A percentile compares a stretch with the other conserved stretches of the same genome.
These are phyloP conservation scores for Plasmodium knowlesi DNA, from an alignment of 169 alveolate species.

Conservation along the genomic window DNA sequence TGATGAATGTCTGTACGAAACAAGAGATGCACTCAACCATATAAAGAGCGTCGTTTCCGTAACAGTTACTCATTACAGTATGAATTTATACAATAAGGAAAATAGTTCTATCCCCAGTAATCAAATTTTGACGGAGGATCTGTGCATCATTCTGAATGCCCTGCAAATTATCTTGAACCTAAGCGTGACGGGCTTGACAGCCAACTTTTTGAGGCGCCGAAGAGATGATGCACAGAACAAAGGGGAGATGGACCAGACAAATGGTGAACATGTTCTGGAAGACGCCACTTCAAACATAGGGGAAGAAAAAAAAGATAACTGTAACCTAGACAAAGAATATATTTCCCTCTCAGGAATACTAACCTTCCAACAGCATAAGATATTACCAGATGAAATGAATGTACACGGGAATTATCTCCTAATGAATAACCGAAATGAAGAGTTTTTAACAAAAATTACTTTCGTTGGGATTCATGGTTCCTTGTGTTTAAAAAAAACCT, in stretches of 20 bases:
- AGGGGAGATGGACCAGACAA: not conserved
- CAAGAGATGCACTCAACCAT: constrained; percentile 23
- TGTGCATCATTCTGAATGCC: constrained; percentile 26
- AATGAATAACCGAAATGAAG: constrained; percentile 67
- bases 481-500: constrained; percentile 48
- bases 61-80: constrained; percentile 48
- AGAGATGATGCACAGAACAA: not conserved
- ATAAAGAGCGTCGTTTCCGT: constrained; percentile 27
- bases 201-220: constrained; percentile 32
- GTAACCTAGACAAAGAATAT: not conserved
- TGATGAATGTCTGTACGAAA: constrained; percentile 61
- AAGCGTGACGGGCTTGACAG: constrained; percentile 30
- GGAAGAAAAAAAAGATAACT: not conserved
- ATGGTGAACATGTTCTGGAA: not conserved
- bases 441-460: constrained; percentile 56
- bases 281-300: not conserved
- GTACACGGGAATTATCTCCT: constrained; percentile 46
- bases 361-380: constrained; percentile 22
- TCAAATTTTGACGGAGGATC: constrained; percentile 48
- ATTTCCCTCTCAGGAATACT: constrained; percentile 40
- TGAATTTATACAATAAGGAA: constrained; percentile 8
- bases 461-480: constrained; percentile 42
- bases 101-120: constrained; percentile 15
- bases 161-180: constrained; percentile 18
- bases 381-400: not conserved